Percentiles rank a stretch among this genome's conserved stretches.
Evolutionary conservation across 495 filamentous ascomycete species (phyloP).

Genomic region (Cetradonia linearis): DNA sequence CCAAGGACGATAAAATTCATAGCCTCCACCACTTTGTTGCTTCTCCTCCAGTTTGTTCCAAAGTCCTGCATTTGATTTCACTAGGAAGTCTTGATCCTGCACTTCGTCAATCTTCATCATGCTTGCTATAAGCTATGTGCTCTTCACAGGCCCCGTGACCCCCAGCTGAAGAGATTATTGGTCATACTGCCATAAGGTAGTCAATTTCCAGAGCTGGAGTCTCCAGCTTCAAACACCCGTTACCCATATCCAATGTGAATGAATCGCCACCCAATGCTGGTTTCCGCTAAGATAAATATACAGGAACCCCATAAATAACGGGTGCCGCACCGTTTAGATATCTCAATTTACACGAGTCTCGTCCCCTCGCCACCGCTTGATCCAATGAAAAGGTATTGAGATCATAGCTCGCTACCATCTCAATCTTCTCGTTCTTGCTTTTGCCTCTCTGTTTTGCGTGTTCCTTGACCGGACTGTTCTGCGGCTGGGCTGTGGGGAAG

Average conservation of each 20-base stretch:
- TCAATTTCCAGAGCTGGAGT: too few species aligned
- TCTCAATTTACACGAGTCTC: conserved; percentile 66
- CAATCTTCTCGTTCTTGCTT: conserved; percentile 20
- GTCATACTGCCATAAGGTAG: too few species aligned
- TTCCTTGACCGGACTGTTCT: conserved; percentile 18
- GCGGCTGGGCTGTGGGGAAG: conserved; percentile 29
- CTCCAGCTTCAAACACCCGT: too few species aligned
- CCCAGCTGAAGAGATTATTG: too few species aligned
- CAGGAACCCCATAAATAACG: conserved; percentile 89
- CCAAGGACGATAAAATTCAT: too few species aligned
- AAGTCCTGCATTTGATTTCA: too few species aligned
- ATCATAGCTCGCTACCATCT: conserved; percentile 9
- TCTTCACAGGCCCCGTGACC: too few species aligned
- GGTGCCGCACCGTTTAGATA: conserved; percentile 90
- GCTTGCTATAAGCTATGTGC: too few species aligned
- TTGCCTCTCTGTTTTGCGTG: conserved; percentile 26
- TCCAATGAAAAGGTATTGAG: conserved; percentile 41
- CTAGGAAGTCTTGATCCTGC: too few species aligned
- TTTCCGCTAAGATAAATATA: conserved; percentile 52
- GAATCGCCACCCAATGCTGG: conserved; percentile 7
- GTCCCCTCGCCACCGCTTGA: conserved; percentile 64
- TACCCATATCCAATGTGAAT: background rate
- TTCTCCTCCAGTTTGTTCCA: too few species aligned
- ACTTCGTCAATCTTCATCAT: too few species aligned
- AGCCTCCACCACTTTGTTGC: too few species aligned